phyloP scores from a whole-genome alignment of 257 asterid genomes.

The Nyctanthes arbortristis region DNA sequence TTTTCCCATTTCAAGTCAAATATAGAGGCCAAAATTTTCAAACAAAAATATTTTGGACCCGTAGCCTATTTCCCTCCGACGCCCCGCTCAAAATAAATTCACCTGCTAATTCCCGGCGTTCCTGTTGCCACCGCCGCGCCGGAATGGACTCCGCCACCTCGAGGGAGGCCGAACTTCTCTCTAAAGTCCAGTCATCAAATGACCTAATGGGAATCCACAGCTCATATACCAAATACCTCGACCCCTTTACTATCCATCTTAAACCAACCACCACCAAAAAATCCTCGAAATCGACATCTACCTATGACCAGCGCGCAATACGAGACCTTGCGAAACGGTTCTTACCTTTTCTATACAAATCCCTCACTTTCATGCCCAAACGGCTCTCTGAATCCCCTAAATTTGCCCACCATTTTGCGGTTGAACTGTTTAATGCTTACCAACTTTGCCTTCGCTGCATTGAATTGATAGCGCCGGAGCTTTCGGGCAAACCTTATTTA shows the following conservation, averaged over 20 bases:
- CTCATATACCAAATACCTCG: conserved; percentile 50
- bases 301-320: conserved; percentile 33
- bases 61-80: background rate
- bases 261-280: conserved; percentile 33
- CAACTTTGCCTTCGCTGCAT: conserved; percentile 73
- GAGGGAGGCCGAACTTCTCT: conserved; percentile 41
- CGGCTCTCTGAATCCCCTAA: conserved; percentile 64
- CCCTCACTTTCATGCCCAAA: conserved; percentile 73
- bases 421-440: conserved; percentile 58
- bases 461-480: conserved; percentile 60
- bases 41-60: background rate
- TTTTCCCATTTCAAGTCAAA: background rate
- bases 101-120: conserved; percentile 16
- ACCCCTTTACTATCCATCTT: conserved; percentile 22
- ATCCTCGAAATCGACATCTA: conserved; percentile 43
- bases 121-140: conserved; percentile 18
- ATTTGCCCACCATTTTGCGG: conserved; percentile 44
- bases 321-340: conserved; percentile 77
- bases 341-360: conserved; percentile 62
- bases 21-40: background rate
- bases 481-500: conserved; percentile 61
- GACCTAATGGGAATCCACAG: conserved; percentile 47
- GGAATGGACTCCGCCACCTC: conserved; percentile 46
- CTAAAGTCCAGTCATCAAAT: conserved; percentile 56
- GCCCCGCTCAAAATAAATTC: conserved; percentile 21